These are phyloP conservation scores for Pistacia atlantica DNA, from an alignment of 345 rosid species.

Conservation along the genomic window DNA sequence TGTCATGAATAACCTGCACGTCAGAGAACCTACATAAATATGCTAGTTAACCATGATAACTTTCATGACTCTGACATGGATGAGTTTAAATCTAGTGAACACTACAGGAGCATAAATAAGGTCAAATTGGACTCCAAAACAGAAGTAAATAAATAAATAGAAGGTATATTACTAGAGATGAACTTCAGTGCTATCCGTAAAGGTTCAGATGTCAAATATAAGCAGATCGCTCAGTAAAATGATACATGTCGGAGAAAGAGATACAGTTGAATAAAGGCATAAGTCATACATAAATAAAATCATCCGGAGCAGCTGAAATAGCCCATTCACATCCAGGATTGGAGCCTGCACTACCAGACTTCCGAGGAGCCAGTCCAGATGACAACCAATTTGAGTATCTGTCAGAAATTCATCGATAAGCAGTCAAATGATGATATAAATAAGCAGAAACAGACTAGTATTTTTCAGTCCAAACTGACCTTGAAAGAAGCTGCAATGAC, in stretches of 20 bases:
- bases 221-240: neutral
- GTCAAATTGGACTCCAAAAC: neutral
- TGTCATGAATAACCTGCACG: conserved; percentile 88
- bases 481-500: conserved; percentile 88
- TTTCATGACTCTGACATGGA: neutral
- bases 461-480: conserved; percentile 46
- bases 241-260: conserved; percentile 10
- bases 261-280: conserved; percentile 21
- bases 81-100: neutral
- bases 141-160: neutral
- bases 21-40: conserved; percentile 26
- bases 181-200: neutral
- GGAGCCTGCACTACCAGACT: conserved; percentile 50
- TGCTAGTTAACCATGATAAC: conserved; percentile 12
- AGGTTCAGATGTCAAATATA: conserved; percentile 12
- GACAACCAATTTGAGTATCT: conserved; percentile 91
- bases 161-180: neutral
- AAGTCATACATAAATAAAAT: conserved; percentile 77
- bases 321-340: conserved; percentile 91
- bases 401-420: conserved; percentile 16
- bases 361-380: conserved; percentile 72
- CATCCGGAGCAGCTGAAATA: conserved; percentile 70
- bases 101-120: neutral
- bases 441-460: neutral
- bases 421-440: neutral